Evolutionary conservation across 768 basidiomycete genomes (phyloP).

Genomic region (Mycena kentingensis): DNA sequence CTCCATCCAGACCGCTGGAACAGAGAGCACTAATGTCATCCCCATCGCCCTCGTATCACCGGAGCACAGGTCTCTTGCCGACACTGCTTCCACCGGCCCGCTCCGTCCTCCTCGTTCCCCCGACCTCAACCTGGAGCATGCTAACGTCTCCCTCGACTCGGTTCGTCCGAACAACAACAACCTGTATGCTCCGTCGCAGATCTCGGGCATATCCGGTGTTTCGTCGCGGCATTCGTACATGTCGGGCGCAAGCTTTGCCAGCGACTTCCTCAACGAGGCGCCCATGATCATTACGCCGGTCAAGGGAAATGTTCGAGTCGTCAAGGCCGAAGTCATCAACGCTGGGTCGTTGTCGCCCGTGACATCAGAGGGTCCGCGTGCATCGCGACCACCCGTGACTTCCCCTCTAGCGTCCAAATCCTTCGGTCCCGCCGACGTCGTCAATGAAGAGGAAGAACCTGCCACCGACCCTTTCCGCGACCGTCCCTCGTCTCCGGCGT

Average conservation of each 20-base stretch:
- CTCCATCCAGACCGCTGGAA: constrained; percentile 82
- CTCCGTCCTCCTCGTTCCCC: constrained; percentile 59
- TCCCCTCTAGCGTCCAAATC: constrained; percentile 73
- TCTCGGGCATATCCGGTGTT: constrained; percentile 54
- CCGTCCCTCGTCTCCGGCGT: constrained; percentile 40
- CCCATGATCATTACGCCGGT: constrained; percentile 79
- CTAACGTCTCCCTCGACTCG: constrained; percentile 59
- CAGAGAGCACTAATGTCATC: constrained; percentile 83
- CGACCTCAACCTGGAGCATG: constrained; percentile 65
- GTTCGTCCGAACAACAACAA: constrained; percentile 39
- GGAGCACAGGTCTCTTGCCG: constrained; percentile 42
- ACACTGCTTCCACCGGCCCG: constrained; percentile 47
- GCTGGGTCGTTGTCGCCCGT: constrained; percentile 45
- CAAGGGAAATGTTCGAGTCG: constrained; percentile 64
- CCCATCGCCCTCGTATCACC: constrained; percentile 80
- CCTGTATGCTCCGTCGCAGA: constrained; percentile 48
- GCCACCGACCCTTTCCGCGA: constrained; percentile 68
- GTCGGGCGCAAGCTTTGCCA: constrained; percentile 73
- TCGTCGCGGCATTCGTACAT: constrained; percentile 68
- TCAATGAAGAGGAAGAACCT: constrained; percentile 56
- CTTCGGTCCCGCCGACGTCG: constrained; percentile 69
- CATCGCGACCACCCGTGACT: constrained; percentile 48
- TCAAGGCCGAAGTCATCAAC: constrained; percentile 78
- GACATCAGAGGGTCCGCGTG: constrained; percentile 39
- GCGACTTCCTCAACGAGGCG: constrained; percentile 78